phyloP scores from a whole-genome alignment of 345 rosid genomes.

The Salix dunnii region DNA sequence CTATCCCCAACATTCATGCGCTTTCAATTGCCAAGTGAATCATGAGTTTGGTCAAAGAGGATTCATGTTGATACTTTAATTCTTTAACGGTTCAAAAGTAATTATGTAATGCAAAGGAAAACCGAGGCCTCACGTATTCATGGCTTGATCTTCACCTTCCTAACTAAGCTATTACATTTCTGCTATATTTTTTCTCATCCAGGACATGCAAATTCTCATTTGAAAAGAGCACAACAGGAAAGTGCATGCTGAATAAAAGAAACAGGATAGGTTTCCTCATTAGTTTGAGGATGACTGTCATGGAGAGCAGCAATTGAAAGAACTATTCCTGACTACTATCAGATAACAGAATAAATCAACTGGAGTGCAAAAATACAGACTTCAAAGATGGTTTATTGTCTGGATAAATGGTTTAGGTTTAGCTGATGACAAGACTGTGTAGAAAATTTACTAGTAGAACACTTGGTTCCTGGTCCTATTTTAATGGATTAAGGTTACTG shows the following conservation, averaged over 20 bases:
- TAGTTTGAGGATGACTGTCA: background rate
- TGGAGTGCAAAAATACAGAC: background rate
- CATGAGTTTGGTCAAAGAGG: background rate
- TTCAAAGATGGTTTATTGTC: background rate
- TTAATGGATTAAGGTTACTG: background rate
- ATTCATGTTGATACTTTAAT: background rate
- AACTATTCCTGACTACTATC: background rate
- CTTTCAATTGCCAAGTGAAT: background rate
- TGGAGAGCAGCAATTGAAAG: background rate
- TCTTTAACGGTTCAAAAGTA: too few species aligned
- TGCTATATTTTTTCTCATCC: background rate
- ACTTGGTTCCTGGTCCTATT: background rate
- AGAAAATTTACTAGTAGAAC: background rate
- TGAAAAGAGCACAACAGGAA: background rate
- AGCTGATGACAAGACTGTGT: background rate
- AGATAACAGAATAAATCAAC: too few species aligned
- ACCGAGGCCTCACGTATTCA: background rate
- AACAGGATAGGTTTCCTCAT: background rate
- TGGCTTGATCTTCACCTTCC: background rate
- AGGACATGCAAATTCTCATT: background rate
- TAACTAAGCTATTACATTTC: background rate
- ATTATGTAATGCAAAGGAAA: background rate
- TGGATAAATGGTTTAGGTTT: background rate
- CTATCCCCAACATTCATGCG: background rate
- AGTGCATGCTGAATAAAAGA: background rate